These are phyloP conservation scores for Trichomonascaceae sp. DNA, from an alignment of 1,139 yeast species.

Conservation along the genomic window DNA sequence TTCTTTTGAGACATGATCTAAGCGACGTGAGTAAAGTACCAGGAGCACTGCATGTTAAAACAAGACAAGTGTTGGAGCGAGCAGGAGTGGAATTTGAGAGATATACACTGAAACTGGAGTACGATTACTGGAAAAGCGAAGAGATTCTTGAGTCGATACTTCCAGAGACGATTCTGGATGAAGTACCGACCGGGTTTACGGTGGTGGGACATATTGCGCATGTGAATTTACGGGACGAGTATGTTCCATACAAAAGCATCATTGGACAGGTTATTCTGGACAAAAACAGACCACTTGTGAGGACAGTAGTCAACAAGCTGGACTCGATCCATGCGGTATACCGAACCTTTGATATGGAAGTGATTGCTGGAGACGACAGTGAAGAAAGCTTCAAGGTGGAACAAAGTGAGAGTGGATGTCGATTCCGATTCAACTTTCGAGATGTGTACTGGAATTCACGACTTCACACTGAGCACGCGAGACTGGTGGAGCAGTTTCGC, in stretches of 20 bases:
- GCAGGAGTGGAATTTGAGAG: slow-evolving; percentile 37
- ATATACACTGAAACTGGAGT: slow-evolving; percentile 46
- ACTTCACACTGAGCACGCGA: slow-evolving; percentile 82
- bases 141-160: slow-evolving; percentile 66
- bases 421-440: slow-evolving; percentile 75
- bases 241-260: slow-evolving; percentile 63
- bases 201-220: slow-evolving; percentile 96
- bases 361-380: slow-evolving; percentile 67
- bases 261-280: slow-evolving; percentile 89
- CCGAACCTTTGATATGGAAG: slow-evolving; percentile 88
- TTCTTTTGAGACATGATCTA: slow-evolving; percentile 46
- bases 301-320: slow-evolving; percentile 89
- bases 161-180: slow-evolving; percentile 58
- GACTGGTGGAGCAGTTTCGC: slow-evolving; percentile 51
- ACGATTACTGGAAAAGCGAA: slow-evolving; percentile 82
- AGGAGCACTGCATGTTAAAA: slow-evolving; percentile 29
- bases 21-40: slow-evolving; percentile 29
- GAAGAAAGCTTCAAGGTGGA: slow-evolving; percentile 60
- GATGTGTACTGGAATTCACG: slow-evolving; percentile 97
- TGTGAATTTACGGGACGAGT: slow-evolving; percentile 71
- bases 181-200: slow-evolving; percentile 83
- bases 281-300: slow-evolving; percentile 64
- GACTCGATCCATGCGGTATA: slow-evolving; percentile 33
- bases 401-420: slow-evolving; percentile 80
- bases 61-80: slow-evolving; percentile 35